Base-by-base conservation (phyloP, 805 yeast genomes). In the Candida anglica region DNA sequence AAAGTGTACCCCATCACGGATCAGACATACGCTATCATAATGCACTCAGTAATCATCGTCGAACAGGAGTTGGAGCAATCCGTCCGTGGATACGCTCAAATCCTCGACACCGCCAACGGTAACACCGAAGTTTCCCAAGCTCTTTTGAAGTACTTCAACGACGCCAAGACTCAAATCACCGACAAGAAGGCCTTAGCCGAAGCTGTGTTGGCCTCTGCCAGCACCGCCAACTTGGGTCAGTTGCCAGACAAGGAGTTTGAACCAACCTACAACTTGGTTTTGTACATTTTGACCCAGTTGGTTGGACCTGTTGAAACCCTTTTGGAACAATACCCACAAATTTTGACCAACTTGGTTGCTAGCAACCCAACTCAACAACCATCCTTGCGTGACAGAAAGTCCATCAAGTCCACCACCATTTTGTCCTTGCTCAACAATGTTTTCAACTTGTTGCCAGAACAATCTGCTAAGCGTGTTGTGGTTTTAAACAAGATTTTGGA, bases 161-260 rank as follows among this genome's bases (percentile, higher is more conserved):
- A 41, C 23, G 45, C 47, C 21, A 37, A 41, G 14, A 48, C 45
- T 21, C 53, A 55, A 24, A 43, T 60, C 39, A 39, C 46, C 33
- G 45, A 63, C 43, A 55, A 57, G 39, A 31, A 41, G 14, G 58
- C 48, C 31, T 50, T 66, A 43, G 50, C 56, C 27, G 33, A 49
- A 21, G 46, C 42, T 22, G 47, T 66, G 32, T 46, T 54, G 38
- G 50, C 39, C 11, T 50, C 50, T n/a, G 50, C 68, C 18, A 44
- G 47, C 11, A 48, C 56, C 26, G 52, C 49, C n/a, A 46, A 37
- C 15, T 55, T 67, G 40, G 46, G 50, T 20, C 52, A 56, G 36
- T 60, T 67, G 44, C 50, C 58, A 31, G 71, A 67, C 50, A 64
- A 57, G 40, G 72, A 66, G 36, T 67, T 67, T 34, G 73, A 67